These are phyloP conservation scores for Mortierella alpina DNA, from an alignment of 192 early-diverging fungal species.

Conservation along the genomic window DNA sequence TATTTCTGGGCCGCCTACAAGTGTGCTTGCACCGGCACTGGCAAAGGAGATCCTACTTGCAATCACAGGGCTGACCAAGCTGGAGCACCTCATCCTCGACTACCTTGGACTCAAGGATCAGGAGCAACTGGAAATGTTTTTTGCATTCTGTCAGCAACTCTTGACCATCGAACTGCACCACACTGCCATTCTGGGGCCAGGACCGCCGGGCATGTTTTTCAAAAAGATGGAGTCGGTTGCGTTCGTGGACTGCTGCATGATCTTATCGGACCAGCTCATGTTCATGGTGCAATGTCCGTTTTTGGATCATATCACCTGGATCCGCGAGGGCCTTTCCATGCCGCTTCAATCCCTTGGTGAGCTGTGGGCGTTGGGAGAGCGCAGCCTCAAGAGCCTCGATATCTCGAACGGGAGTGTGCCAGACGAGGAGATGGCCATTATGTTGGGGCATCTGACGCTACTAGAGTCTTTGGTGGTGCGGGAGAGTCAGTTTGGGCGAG, in stretches of 20 bases:
- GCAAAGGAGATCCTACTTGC: constrained; percentile 13
- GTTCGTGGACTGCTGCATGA: constrained; percentile 15
- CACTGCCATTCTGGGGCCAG: constrained; percentile 3
- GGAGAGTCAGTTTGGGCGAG: constrained; percentile 6
- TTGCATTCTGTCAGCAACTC: constrained; percentile 24
- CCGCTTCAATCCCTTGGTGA: background rate
- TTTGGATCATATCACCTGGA: constrained; percentile 35
- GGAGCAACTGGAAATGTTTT: constrained; percentile 1
- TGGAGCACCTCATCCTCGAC: constrained; percentile 34
- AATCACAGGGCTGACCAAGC: constrained; percentile 15
- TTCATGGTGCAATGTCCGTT: constrained; percentile 5
- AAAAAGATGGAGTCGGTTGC: constrained; percentile 9
- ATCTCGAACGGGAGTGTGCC: background rate
- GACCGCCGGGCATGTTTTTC: constrained; percentile 5
- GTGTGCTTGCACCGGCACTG: background rate
- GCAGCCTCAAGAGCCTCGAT: constrained; percentile 19
- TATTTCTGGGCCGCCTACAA: background rate
- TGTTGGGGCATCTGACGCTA: background rate
- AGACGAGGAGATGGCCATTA: constrained; percentile 1
- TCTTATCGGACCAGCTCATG: constrained; percentile 4
- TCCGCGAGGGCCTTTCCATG: background rate
- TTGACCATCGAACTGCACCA: constrained; percentile 28
- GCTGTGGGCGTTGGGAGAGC: background rate
- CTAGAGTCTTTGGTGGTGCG: constrained; percentile 17
- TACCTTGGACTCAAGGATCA: constrained; percentile 2